These are phyloP conservation scores for Onygena corvina DNA, from an alignment of 2,329 filamentous ascomycete genomes.

Conservation along the genomic window DNA sequence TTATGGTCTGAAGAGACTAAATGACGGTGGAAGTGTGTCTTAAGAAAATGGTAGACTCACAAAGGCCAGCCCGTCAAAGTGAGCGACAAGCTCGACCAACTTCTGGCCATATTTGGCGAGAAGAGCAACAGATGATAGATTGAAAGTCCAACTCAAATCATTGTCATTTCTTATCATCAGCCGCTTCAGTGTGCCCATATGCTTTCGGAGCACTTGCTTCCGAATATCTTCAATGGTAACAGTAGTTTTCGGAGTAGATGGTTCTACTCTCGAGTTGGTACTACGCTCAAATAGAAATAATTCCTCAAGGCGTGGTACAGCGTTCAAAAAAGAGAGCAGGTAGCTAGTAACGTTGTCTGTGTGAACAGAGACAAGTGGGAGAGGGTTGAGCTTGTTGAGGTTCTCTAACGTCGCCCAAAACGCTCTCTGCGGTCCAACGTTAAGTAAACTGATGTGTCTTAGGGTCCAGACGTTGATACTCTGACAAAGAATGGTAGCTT, in stretches of 20 bases:
- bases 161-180: conserved; percentile 50
- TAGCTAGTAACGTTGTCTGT: conserved; percentile 50
- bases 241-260: conserved; percentile 41
- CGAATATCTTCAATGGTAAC: conserved; percentile 49
- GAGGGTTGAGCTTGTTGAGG: conserved; percentile 41
- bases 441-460: conserved; percentile 49
- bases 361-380: conserved; percentile 47
- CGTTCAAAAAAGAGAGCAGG: conserved; percentile 38
- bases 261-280: conserved; percentile 41
- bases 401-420: conserved; percentile 49
- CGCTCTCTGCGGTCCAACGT: conserved; percentile 49
- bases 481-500: conserved; percentile 44
- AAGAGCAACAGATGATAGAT: conserved; percentile 13
- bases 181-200: conserved; percentile 42
- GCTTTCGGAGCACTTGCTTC: conserved; percentile 45
- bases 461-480: conserved; percentile 48
- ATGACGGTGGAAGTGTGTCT: background rate
- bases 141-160: conserved; percentile 43
- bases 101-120: conserved; percentile 14
- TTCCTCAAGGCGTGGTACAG: conserved; percentile 44
- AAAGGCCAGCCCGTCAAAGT: conserved; percentile 16
- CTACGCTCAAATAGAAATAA: conserved; percentile 48
- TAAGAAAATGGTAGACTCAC: conserved; percentile 13
- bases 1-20: background rate
- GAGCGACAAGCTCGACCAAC: conserved; percentile 18